A percentile compares a stretch with the other conserved stretches of the same genome.
Evolutionary conservation across 148 eudicot species (phyloP).

Genomic region (Heliamphora exappendiculata): DNA sequence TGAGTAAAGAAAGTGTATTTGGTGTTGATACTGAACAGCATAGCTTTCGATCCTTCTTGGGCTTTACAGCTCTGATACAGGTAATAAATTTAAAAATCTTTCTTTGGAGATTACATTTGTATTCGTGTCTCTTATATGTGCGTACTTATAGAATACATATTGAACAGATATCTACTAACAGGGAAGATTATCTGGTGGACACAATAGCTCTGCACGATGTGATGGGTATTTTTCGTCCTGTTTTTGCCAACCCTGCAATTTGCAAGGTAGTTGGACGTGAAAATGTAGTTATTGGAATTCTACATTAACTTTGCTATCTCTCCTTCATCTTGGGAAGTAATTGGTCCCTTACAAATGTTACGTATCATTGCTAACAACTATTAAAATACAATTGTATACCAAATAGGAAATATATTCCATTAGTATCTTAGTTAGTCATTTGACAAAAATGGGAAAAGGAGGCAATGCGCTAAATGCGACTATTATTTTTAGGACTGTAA

Average conservation of each 20-base stretch:
- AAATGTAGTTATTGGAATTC: background rate
- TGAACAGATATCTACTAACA: constrained; percentile 65
- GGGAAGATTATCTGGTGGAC: constrained; percentile 81
- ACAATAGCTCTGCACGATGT: constrained; percentile 79
- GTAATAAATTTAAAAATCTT: constrained; percentile 21
- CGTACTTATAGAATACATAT: background rate
- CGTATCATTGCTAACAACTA: background rate
- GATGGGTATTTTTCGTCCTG: constrained; percentile 62
- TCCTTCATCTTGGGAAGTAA: background rate
- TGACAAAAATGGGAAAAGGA: background rate
- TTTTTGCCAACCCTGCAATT: constrained; percentile 70
- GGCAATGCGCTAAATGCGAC: background rate
- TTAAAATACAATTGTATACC: background rate
- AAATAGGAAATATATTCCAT: background rate
- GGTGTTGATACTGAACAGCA: constrained; percentile 98
- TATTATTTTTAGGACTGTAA: background rate
- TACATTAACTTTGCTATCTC: background rate
- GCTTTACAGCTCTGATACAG: constrained; percentile 89
- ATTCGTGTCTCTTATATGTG: background rate
- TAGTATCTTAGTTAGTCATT: background rate
- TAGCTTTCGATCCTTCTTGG: constrained; percentile 75
- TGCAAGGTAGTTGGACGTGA: constrained; percentile 51
- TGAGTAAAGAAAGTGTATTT: constrained; percentile 65
- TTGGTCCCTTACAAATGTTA: background rate
- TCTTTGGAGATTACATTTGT: background rate